Evolutionary conservation across 805 yeast genomes (phyloP), one percentile per base, ranked within the genome.

Genomic region (Wickerhamiella alocasiicola): DNA sequence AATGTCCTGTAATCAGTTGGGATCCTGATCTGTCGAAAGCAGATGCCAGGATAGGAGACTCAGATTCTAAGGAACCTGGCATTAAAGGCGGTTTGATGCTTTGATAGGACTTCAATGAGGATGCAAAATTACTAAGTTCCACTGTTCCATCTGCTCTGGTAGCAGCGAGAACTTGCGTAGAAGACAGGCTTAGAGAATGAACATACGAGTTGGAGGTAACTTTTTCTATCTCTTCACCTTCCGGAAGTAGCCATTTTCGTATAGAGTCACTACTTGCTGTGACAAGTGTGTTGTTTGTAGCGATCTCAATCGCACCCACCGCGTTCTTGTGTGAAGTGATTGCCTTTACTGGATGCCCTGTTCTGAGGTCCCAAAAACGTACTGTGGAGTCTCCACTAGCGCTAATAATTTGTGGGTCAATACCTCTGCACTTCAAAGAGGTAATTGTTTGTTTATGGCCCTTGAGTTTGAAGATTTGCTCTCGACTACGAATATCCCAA

Each of bases 401-500:
- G 17, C 94, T 71, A 5, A 88, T 62, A 2, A 91, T 65, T 57
- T 91, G 97, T 1, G 97, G 97, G 45, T 83, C 93, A 1, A 73
- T 73, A 0, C 73, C 66, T 39, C 80, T 77, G 42, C 84, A 67
- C 27, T 64, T 65, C 1, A 91, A 79, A 37, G 77, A 66, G 42
- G 78, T 78, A 4, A 91, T 72, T 12, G 91, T 78, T 30, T 73
- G 70, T 46, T 74, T 70, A 59, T 91, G 98, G 0, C 97, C 97
- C 2, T 77, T 65, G 28, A 91, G 63, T 0, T 80, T 80, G 68
- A 78, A 78, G 1, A 81, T 78, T 12, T 87, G 77, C 2, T 70
- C 61, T 35, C 84, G 66, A 0, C 94, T 73, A 44, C 98, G 68
- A 42, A 91, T 78, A 59, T 91, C 99, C 99, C 99, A 91, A 4